Evolutionary conservation across 2,329 filamentous ascomycete genomes (phyloP).

Genomic region (Colletotrichum endophyticum): DNA sequence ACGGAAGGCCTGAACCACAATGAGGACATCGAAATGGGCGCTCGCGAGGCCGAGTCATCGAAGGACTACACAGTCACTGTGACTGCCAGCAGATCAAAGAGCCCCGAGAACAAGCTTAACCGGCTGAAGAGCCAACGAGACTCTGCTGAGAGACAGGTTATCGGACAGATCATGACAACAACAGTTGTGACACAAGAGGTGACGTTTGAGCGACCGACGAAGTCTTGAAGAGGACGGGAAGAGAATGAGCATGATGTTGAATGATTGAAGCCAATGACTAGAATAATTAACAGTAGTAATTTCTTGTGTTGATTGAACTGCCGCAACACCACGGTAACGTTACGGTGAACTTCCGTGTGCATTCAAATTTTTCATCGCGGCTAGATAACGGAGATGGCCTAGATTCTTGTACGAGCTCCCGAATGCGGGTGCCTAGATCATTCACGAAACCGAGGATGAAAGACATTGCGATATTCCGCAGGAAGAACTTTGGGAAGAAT

Average conservation of each 20-base stretch:
- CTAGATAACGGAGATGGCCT: neutral
- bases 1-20: neutral
- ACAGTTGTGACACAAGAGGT: slow-evolving; percentile 27
- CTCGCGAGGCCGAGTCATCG: neutral
- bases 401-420: neutral
- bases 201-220: neutral
- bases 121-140: neutral
- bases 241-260: neutral
- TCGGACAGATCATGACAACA: slow-evolving; percentile 23
- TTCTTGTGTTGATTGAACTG: neutral
- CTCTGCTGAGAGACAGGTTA: neutral
- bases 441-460: neutral
- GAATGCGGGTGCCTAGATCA: neutral
- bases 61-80: neutral
- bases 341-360: neutral
- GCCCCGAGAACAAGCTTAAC: neutral
- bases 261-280: neutral
- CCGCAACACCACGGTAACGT: neutral
- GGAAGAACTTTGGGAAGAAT: neutral
- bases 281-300: neutral
- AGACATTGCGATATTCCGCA: neutral
- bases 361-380: neutral
- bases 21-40: neutral
- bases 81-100: neutral
- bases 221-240: neutral